phyloP scores from a whole-genome alignment of 257 asterid genomes.

The Solanum medicagineum region DNA sequence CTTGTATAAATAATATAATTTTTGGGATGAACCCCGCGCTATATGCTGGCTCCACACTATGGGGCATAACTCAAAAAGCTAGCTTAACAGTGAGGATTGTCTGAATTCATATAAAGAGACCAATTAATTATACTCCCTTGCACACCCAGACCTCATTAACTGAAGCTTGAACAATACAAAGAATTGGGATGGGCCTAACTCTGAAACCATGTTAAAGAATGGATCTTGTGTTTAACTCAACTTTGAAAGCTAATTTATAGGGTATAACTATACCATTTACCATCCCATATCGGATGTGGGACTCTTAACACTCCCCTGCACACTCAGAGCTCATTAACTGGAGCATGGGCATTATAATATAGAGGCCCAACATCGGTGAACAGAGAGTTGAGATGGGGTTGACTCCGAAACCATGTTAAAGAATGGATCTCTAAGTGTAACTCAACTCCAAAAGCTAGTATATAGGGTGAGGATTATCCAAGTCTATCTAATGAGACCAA shows the following conservation, averaged over 20 bases:
- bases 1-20: too few species aligned
- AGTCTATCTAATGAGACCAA: neutral
- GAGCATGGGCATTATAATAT: too few species aligned
- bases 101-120: neutral
- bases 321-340: too few species aligned
- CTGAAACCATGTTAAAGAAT: neutral
- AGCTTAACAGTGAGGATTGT: neutral
- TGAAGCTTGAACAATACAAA: neutral
- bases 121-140: neutral
- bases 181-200: neutral
- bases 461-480: neutral
- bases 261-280: neutral
- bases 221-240: too few species aligned
- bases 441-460: neutral
- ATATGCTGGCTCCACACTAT: too few species aligned
- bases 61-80: neutral
- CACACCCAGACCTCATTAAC: neutral
- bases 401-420: neutral
- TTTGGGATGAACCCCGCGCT: too few species aligned
- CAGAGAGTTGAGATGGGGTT: neutral
- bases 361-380: neutral
- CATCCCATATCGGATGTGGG: neutral
- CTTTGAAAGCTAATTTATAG: too few species aligned
- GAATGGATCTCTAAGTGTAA: neutral
- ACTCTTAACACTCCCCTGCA: too few species aligned